Evolutionary conservation across 2,329 filamentous ascomycete species (phyloP).

Genomic region (Didymella arachidicola): DNA sequence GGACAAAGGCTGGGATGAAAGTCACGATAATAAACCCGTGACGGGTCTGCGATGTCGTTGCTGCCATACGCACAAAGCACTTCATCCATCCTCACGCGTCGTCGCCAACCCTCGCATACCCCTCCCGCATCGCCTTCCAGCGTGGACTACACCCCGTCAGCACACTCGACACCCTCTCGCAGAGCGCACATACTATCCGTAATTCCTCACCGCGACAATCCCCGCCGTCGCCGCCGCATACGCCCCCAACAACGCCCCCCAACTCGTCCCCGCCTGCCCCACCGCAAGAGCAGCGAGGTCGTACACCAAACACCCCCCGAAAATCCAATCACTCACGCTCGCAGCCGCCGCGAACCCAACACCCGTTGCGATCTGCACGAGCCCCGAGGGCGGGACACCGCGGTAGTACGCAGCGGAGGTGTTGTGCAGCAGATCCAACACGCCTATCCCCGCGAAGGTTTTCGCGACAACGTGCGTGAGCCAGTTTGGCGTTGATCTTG

Average conservation of each 20-base stretch:
- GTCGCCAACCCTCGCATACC: constrained; percentile 30
- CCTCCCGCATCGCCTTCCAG: constrained; percentile 33
- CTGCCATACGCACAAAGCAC: background rate
- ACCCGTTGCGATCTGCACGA: constrained; percentile 62
- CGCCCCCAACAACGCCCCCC: constrained; percentile 60
- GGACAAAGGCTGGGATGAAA: constrained; percentile 1
- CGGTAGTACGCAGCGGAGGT: constrained; percentile 64
- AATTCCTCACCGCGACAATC: constrained; percentile 63
- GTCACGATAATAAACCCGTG: constrained; percentile 11
- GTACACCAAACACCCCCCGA: constrained; percentile 66
- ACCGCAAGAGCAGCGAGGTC: constrained; percentile 63
- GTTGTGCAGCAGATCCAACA: constrained; percentile 67
- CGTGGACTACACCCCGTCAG: constrained; percentile 38
- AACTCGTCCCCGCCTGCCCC: constrained; percentile 59
- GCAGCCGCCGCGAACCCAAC: constrained; percentile 61
- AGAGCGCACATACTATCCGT: constrained; percentile 54
- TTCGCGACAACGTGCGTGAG: constrained; percentile 67
- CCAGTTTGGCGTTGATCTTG: constrained; percentile 58
- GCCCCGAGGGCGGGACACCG: constrained; percentile 55
- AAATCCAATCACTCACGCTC: constrained; percentile 65
- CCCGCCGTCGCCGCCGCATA: constrained; percentile 62
- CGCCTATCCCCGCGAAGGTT: constrained; percentile 67
- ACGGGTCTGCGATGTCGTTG: background rate
- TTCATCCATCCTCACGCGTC: too few relatives aligned
- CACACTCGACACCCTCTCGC: constrained; percentile 6